Conservation (phyloP, 139 green algal genomes). For the Volvox reticuliferus region DNA sequence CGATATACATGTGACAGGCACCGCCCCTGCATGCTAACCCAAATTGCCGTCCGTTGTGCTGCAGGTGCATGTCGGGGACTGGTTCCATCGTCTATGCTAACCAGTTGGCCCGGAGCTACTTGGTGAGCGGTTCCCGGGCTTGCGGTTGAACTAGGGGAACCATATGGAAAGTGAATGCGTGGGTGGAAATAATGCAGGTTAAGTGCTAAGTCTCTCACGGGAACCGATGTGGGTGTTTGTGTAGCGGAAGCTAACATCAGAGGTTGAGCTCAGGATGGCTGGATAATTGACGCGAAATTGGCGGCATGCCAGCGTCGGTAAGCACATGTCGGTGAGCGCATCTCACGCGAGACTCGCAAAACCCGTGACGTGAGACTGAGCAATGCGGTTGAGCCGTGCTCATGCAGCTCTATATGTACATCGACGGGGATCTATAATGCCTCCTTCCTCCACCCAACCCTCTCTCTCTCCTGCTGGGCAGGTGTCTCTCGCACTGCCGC, state of each 20-base stretch:
- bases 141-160: background rate
- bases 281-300: too few relatives aligned
- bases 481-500: too few relatives aligned
- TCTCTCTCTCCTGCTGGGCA: too few relatives aligned
- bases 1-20: background rate
- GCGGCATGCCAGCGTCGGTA: too few relatives aligned
- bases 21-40: background rate
- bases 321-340: too few relatives aligned
- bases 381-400: too few relatives aligned
- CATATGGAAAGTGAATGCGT: background rate
- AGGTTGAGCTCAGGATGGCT: too few relatives aligned
- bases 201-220: background rate
- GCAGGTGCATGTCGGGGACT: background rate
- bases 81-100: background rate
- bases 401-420: too few relatives aligned
- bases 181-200: background rate
- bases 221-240: background rate
- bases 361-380: too few relatives aligned
- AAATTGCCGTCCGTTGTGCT: background rate
- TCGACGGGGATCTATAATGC: too few relatives aligned
- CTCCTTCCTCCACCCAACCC: too few relatives aligned
- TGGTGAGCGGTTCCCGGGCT: background rate
- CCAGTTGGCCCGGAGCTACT: background rate
- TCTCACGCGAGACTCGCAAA: too few relatives aligned
- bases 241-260: background rate